phyloP scores from a whole-genome alignment of 2,329 filamentous ascomycete species.

The Erysiphe pulchra region DNA sequence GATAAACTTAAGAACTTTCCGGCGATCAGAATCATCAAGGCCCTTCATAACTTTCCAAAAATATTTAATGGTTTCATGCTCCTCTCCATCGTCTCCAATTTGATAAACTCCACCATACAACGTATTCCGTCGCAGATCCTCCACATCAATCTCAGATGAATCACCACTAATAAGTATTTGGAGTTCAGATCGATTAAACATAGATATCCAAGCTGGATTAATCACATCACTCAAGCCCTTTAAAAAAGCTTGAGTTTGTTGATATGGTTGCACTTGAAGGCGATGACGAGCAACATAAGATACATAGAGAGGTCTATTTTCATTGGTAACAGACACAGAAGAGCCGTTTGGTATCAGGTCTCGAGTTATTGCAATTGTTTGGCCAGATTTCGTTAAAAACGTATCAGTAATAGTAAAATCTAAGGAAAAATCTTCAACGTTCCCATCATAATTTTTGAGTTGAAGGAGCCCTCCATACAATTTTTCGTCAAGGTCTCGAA shows the following conservation, averaged over 20 bases:
- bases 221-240: constrained; percentile 70
- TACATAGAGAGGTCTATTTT: constrained; percentile 84
- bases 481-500: constrained; percentile 72
- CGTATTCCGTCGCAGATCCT: constrained; percentile 65
- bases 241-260: constrained; percentile 73
- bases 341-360: constrained; percentile 58
- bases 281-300: constrained; percentile 75
- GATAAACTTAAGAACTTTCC: constrained; percentile 83
- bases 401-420: constrained; percentile 77
- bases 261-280: constrained; percentile 50
- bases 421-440: constrained; percentile 56
- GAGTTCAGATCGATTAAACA: constrained; percentile 94
- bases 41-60: constrained; percentile 79
- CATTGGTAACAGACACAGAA: constrained; percentile 58
- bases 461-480: constrained; percentile 65
- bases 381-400: constrained; percentile 20
- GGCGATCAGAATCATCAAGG: constrained; percentile 49
- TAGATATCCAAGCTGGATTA: constrained; percentile 74
- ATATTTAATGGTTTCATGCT: constrained; percentile 62
- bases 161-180: constrained; percentile 85
- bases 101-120: constrained; percentile 68
- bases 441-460: constrained; percentile 64
- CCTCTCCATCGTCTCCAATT: constrained; percentile 66
- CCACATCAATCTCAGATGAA: constrained; percentile 59
- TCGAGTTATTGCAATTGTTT: constrained; percentile 37